Evolutionary conservation across 805 yeast species (phyloP).

Genomic region (Candida yuanshanica): DNA sequence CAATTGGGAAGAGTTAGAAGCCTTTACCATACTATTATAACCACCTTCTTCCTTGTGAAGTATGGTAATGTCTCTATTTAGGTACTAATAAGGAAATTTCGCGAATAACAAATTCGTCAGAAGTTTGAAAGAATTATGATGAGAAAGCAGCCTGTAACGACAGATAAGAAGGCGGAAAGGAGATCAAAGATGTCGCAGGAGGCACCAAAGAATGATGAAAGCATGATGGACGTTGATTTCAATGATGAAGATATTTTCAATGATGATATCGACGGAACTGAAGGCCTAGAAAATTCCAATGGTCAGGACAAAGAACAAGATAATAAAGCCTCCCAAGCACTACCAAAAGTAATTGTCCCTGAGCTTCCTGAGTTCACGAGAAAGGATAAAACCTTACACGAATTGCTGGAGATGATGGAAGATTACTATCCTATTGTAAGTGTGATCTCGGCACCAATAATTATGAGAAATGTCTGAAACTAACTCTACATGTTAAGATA

Average conservation of each 20-base stretch:
- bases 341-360: conserved; percentile 14
- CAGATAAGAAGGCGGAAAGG: background rate
- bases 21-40: too few relatives aligned
- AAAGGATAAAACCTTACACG: conserved; percentile 78
- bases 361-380: conserved; percentile 65
- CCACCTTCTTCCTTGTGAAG: too few relatives aligned
- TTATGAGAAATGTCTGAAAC: background rate
- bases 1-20: too few relatives aligned
- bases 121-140: too few relatives aligned
- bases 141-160: too few relatives aligned
- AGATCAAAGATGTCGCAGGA: background rate
- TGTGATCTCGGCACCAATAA: background rate
- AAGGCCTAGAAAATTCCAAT: conserved; percentile 4
- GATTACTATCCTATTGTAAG: conserved; percentile 77
- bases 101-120: too few relatives aligned
- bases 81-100: too few relatives aligned
- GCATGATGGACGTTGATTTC: conserved; percentile 20
- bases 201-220: conserved; percentile 1
- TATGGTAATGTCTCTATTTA: too few relatives aligned
- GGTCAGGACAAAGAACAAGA: conserved; percentile 11
- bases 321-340: conserved; percentile 9
- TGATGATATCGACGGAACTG: conserved; percentile 15
- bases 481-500: conserved; percentile 33
- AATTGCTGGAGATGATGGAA: conserved; percentile 82
- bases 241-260: conserved; percentile 24